Conservation (phyloP, 106 monocot species). For the Posidonia australis region DNA sequence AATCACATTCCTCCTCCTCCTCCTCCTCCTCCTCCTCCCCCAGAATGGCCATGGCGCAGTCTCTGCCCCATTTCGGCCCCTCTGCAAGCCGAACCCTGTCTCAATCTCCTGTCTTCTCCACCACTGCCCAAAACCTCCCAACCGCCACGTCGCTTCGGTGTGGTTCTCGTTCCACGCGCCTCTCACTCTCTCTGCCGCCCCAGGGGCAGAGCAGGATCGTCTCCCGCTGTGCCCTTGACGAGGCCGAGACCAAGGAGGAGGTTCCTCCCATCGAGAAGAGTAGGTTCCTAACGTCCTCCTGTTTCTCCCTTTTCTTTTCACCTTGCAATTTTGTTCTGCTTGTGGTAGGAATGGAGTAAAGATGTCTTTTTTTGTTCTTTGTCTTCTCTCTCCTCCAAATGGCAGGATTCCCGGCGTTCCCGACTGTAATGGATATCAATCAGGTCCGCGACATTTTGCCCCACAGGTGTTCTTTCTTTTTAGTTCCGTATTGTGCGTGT, state of each 20-base stretch:
- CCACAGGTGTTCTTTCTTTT: slow-evolving; percentile 44
- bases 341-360: neutral
- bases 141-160: neutral
- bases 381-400: neutral
- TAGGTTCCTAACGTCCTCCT: too few species aligned
- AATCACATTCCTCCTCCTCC: slow-evolving; percentile 4
- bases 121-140: neutral
- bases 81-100: neutral
- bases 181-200: neutral
- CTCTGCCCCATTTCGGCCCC: neutral
- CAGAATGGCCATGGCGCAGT: neutral
- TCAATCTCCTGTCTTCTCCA: neutral
- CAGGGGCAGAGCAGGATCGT: neutral
- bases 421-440: slow-evolving; percentile 81
- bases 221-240: slow-evolving; percentile 1
- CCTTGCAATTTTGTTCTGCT: neutral
- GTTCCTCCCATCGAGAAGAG: slow-evolving; percentile 67
- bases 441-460: slow-evolving; percentile 84
- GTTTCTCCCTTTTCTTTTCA: too few species aligned
- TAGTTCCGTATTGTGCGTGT: neutral
- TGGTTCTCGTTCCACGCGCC: neutral
- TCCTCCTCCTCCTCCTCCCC: slow-evolving; percentile 8
- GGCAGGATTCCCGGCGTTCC: slow-evolving; percentile 50
- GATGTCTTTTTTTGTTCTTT: neutral
- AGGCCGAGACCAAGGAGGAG: slow-evolving; percentile 13